These are phyloP conservation scores for Boletus vermiculosoides DNA, from an alignment of 768 basidiomycete species.

Conservation along the genomic window DNA sequence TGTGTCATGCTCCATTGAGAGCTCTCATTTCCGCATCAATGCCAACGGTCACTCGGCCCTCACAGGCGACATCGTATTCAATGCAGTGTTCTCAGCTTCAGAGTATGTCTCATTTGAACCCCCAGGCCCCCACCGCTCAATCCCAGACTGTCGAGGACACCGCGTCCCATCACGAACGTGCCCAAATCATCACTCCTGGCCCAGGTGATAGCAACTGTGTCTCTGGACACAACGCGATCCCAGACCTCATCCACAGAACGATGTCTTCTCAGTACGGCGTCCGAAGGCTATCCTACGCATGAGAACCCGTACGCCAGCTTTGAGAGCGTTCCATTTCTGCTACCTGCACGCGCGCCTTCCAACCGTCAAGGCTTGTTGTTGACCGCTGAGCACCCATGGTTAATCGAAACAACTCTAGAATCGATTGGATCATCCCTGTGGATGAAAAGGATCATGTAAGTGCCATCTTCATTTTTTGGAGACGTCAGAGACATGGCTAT, in stretches of 20 bases:
- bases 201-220: neutral
- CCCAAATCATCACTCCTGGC: neutral
- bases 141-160: neutral
- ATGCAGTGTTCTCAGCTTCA: too few relatives aligned
- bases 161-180: constrained; percentile 2
- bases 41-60: too few relatives aligned
- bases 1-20: too few relatives aligned
- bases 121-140: neutral
- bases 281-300: constrained; percentile 2
- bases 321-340: constrained; percentile 4
- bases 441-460: constrained; percentile 22
- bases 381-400: neutral
- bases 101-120: too few relatives aligned
- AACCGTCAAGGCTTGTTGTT: constrained; percentile 5
- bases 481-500: neutral
- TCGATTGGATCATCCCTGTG: constrained; percentile 31
- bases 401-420: neutral
- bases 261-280: constrained; percentile 3
- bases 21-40: too few relatives aligned
- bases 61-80: too few relatives aligned
- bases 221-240: neutral
- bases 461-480: neutral
- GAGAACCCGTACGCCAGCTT: constrained; percentile 10
- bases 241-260: constrained; percentile 7
- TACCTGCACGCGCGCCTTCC: constrained; percentile 8